Evolutionary conservation across 1,284 basidiomycete genomes (phyloP).

Genomic region (Leccinum angustisporum): DNA sequence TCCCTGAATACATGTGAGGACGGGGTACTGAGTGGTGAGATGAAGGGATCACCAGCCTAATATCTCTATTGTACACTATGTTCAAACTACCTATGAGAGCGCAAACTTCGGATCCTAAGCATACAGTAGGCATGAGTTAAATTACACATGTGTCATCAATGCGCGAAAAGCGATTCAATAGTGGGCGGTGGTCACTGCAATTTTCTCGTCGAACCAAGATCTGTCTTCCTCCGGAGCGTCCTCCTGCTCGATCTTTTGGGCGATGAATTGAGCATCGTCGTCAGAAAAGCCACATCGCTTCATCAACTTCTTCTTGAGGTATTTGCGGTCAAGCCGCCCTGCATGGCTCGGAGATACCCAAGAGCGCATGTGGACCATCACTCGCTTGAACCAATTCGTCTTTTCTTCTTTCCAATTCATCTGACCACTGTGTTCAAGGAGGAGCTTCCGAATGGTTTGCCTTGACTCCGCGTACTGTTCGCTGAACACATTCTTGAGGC

Average conservation of each 20-base stretch:
- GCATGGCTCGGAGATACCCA: constrained; percentile 20
- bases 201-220: constrained; percentile 25
- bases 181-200: constrained; percentile 6
- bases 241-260: constrained; percentile 22
- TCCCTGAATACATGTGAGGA: background rate
- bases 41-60: background rate
- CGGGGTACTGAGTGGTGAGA: background rate
- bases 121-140: background rate
- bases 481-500: constrained; percentile 18
- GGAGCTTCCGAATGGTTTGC: constrained; percentile 17
- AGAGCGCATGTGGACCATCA: constrained; percentile 29
- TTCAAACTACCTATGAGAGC: background rate
- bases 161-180: background rate
- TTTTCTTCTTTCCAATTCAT: constrained; percentile 28
- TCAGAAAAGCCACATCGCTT: constrained; percentile 28
- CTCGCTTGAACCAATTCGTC: constrained; percentile 27
- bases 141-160: background rate
- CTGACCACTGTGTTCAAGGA: constrained; percentile 21
- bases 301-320: constrained; percentile 22
- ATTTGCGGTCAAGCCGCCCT: constrained; percentile 10
- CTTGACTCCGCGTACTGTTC: constrained; percentile 27
- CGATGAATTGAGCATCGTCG: constrained; percentile 22
- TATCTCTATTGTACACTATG: background rate
- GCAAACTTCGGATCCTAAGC: background rate
- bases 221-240: constrained; percentile 15